phyloP scores from a whole-genome alignment of 768 basidiomycete species.

The Lactifluus echinatus region DNA sequence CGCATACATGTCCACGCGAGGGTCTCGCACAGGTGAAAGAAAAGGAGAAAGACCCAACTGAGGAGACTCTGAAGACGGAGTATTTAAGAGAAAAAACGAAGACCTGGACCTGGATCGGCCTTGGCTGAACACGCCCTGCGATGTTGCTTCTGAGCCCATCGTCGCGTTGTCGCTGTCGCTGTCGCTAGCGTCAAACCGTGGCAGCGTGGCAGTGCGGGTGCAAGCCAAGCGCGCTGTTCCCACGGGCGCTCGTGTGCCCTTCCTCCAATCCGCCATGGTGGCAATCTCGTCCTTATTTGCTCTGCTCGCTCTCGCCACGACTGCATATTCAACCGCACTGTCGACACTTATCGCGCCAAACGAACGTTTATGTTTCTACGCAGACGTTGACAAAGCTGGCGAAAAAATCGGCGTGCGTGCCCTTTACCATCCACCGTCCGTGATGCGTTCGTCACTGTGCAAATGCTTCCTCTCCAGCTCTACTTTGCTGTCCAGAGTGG shows the following conservation, averaged over 20 bases:
- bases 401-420: conserved; percentile 79
- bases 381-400: conserved; percentile 91
- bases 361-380: conserved; percentile 86
- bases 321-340: conserved; percentile 49
- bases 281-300: conserved; percentile 13
- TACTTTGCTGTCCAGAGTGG: conserved; percentile 99
- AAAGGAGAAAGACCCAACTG: neutral
- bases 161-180: neutral
- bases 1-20: conserved; percentile 17
- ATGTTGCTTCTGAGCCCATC: conserved; percentile 3
- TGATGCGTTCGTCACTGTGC: neutral
- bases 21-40: neutral
- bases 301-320: conserved; percentile 20
- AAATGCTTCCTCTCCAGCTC: conserved; percentile 47
- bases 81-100: neutral
- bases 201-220: too few relatives aligned
- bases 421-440: neutral
- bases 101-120: neutral
- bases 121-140: neutral
- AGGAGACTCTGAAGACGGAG: neutral
- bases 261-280: conserved; percentile 11
- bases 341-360: conserved; percentile 75
- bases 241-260: conserved; percentile 4
- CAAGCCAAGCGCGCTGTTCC: neutral
- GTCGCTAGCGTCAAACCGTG: too few relatives aligned